Percentiles rank a stretch among this genome's conserved stretches.
phyloP scores from a whole-genome alignment of 768 basidiomycete species.

The Coprinopsis sp. region DNA sequence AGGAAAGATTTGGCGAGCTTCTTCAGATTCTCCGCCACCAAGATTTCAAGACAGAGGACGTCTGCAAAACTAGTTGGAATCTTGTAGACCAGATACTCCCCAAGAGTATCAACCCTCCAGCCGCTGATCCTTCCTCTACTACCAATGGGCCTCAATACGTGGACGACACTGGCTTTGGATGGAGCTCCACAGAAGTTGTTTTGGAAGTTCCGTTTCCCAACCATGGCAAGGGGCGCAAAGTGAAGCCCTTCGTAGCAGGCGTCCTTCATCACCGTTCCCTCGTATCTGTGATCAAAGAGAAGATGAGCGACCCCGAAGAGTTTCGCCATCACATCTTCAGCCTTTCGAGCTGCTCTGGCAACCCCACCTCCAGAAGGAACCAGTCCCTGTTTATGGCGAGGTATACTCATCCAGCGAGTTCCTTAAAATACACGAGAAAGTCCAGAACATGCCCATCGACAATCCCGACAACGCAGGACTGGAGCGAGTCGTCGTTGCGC shows the following conservation, averaged over 20 bases:
- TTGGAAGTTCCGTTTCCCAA: neutral
- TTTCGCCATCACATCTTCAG: neutral
- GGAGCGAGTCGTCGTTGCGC: constrained; percentile 17
- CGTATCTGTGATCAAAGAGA: neutral
- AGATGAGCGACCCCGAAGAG: neutral
- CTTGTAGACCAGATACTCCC: neutral
- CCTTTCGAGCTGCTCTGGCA: neutral
- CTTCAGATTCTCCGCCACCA: too few species aligned
- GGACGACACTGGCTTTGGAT: neutral
- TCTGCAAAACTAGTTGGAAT: neutral
- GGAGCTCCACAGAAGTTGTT: neutral
- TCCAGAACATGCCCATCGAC: neutral
- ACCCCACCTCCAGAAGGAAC: neutral
- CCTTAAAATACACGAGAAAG: neutral
- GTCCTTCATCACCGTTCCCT: neutral
- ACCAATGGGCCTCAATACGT: neutral
- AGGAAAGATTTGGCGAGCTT: too few species aligned
- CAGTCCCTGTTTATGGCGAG: neutral
- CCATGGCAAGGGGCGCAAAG: neutral
- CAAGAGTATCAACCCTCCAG: too few species aligned
- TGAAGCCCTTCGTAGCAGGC: neutral
- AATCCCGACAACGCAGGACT: neutral
- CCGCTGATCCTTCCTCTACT: neutral
- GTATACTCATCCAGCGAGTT: neutral
- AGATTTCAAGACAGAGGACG: too few species aligned